phyloP scores from a whole-genome alignment of 1,284 basidiomycete genomes.

The Apiotrichum sp. region DNA sequence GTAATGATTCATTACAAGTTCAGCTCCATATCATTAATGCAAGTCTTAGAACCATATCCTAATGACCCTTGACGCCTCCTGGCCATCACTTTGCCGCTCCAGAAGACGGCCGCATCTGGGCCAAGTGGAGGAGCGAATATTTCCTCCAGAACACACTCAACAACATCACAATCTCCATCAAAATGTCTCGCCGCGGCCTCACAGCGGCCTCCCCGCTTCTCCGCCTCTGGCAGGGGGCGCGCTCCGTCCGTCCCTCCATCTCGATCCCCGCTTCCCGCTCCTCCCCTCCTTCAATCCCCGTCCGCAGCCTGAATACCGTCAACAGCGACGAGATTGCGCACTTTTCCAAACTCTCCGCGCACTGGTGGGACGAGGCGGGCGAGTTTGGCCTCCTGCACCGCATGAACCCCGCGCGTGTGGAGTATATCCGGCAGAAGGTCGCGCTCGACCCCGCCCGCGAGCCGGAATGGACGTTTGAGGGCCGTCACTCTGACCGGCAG shows the following conservation, averaged over 20 bases:
- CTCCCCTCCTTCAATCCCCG: background rate
- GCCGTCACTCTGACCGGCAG: slow-evolving; percentile 43
- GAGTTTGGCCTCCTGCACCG: slow-evolving; percentile 85
- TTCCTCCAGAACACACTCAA: background rate
- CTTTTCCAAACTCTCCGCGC: slow-evolving; percentile 81
- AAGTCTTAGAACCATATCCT: too few species aligned
- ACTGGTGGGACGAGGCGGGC: slow-evolving; percentile 96
- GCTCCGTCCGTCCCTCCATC: background rate
- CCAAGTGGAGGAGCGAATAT: background rate
- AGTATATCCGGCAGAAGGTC: slow-evolving; percentile 78
- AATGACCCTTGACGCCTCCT: too few species aligned
- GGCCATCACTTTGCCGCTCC: too few species aligned
- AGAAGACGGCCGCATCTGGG: background rate
- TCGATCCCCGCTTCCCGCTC: background rate
- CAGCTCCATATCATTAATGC: too few species aligned
- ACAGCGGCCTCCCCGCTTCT: too few species aligned
- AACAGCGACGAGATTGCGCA: slow-evolving; percentile 81
- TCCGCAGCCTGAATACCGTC: slow-evolving; percentile 50
- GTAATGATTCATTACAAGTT: too few species aligned
- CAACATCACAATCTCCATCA: background rate
- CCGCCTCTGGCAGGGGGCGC: background rate
- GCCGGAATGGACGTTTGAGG: slow-evolving; percentile 40
- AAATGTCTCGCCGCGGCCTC: too few species aligned
- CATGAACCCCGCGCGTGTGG: slow-evolving; percentile 89
- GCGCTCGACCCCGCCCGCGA: slow-evolving; percentile 56